phyloP scores from a whole-genome alignment of 495 filamentous ascomycete genomes.

The Hypoxylon perforatum region DNA sequence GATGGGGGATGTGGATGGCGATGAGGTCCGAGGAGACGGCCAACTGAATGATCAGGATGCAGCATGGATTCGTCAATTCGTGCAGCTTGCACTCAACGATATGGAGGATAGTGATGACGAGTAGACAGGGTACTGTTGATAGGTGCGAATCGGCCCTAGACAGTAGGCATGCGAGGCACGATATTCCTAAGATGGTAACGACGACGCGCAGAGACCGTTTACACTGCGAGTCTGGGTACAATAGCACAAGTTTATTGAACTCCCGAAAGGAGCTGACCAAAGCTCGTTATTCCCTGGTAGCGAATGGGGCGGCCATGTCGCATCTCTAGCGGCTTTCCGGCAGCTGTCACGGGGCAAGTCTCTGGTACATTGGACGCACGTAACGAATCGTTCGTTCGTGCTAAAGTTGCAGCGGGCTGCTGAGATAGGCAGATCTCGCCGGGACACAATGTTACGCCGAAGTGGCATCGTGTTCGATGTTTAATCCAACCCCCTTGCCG shows the following conservation, averaged over 20 bases:
- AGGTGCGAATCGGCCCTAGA: constrained; percentile 34
- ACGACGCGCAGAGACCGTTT: constrained; percentile 19
- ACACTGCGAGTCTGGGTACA: constrained; percentile 28
- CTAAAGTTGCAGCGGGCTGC: constrained; percentile 36
- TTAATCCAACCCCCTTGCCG: constrained; percentile 35
- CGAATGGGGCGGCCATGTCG: constrained; percentile 40
- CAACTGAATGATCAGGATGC: constrained; percentile 48
- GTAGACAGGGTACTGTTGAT: constrained; percentile 31
- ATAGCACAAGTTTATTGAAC: constrained; percentile 41
- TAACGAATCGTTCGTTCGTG: constrained; percentile 37
- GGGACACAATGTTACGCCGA: constrained; percentile 39
- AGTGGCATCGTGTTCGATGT: constrained; percentile 34
- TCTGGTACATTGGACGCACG: constrained; percentile 13
- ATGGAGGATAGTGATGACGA: constrained; percentile 59
- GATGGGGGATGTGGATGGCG: constrained; percentile 23
- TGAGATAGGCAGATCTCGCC: constrained; percentile 46
- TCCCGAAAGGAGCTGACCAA: constrained; percentile 44
- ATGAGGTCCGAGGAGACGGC: constrained; percentile 34
- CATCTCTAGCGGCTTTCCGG: constrained; percentile 44
- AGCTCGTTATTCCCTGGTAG: constrained; percentile 36
- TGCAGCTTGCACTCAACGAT: constrained; percentile 63
- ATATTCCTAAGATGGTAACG: constrained; percentile 42
- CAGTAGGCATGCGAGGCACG: constrained; percentile 35
- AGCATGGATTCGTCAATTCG: constrained; percentile 65
- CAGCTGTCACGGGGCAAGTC: constrained; percentile 45